Conservation (phyloP, 2,329 filamentous ascomycete species). For the Volutella citrinella region DNA sequence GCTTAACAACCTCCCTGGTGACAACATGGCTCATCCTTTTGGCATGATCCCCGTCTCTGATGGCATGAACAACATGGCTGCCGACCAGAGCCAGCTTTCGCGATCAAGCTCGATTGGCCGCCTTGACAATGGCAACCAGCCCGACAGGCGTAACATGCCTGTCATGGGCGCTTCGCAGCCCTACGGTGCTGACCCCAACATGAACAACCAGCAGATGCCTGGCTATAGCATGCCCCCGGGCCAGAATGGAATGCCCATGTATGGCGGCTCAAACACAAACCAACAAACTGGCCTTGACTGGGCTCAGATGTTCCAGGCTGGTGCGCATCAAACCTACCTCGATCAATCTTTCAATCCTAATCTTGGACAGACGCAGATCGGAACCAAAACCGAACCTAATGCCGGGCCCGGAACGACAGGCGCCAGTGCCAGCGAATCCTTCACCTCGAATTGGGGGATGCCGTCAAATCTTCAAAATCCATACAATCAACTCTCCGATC, state of each 20-base stretch:
- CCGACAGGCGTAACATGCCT: slow-evolving; percentile 55
- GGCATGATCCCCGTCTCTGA: slow-evolving; percentile 55
- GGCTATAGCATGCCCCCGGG: slow-evolving; percentile 61
- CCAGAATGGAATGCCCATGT: slow-evolving; percentile 64
- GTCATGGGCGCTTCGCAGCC: slow-evolving; percentile 51
- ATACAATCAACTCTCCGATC: slow-evolving; percentile 52
- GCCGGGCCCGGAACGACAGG: slow-evolving; percentile 47
- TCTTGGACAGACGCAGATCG: slow-evolving; percentile 66
- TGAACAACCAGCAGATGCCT: slow-evolving; percentile 63
- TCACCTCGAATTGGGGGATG: slow-evolving; percentile 48
- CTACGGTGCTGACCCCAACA: slow-evolving; percentile 59
- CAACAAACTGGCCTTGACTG: slow-evolving; percentile 68
- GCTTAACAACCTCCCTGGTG: slow-evolving; percentile 55
- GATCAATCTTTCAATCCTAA: slow-evolving; percentile 62
- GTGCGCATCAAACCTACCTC: slow-evolving; percentile 64
- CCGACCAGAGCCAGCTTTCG: slow-evolving; percentile 61
- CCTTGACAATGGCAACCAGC: slow-evolving; percentile 52
- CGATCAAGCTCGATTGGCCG: slow-evolving; percentile 59
- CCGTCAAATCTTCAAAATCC: slow-evolving; percentile 46
- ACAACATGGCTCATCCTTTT: slow-evolving; percentile 57
- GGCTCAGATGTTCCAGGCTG: slow-evolving; percentile 75
- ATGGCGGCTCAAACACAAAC: slow-evolving; percentile 57
- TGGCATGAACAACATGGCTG: slow-evolving; percentile 57
- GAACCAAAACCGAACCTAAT: slow-evolving; percentile 65
- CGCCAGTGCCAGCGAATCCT: slow-evolving; percentile 43